A percentile compares a stretch with the other conserved stretches of the same genome.
Conservation (phyloP, 1,139 yeast species). For the Maudiozyma humilis region DNA sequence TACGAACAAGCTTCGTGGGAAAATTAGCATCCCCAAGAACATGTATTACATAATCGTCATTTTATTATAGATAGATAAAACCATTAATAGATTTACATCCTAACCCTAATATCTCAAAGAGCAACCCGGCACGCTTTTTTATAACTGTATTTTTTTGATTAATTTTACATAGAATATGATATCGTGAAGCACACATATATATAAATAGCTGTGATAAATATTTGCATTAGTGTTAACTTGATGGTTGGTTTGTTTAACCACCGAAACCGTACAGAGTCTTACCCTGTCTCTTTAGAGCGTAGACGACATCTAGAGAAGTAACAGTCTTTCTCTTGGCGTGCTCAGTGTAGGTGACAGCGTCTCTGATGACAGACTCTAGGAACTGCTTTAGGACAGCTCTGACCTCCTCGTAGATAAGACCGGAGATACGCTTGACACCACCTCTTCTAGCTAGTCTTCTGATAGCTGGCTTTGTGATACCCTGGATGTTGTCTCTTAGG, state of each 20-base stretch:
- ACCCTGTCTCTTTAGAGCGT: slow-evolving; percentile 99
- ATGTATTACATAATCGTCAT: slow-evolving; percentile 1
- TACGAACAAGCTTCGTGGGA: slow-evolving; percentile 4
- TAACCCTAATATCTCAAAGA: too few relatives aligned
- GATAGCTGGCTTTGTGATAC: slow-evolving; percentile 99
- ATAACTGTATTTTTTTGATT: slow-evolving; percentile 1
- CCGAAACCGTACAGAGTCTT: slow-evolving; percentile 99
- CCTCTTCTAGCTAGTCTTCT: slow-evolving; percentile 99
- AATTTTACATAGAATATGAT: slow-evolving; percentile 3
- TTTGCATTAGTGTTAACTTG: not conserved
- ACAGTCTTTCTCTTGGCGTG: slow-evolving; percentile 99
- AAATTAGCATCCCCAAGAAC: not conserved
- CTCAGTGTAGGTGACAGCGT: slow-evolving; percentile 98
- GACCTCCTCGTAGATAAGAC: slow-evolving; percentile 97
- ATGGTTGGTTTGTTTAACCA: slow-evolving; percentile 49
- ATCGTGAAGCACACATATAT: not conserved
- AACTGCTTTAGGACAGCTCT: slow-evolving; percentile 93
- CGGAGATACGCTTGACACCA: slow-evolving; percentile 99
- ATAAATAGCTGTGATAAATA: not conserved
- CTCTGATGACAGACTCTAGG: slow-evolving; percentile 96
- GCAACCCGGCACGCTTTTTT: too few relatives aligned
- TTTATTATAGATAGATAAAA: not conserved
- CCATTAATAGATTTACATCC: not conserved
- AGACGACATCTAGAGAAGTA: slow-evolving; percentile 95
- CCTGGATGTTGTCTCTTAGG: slow-evolving; percentile 98